Evolutionary conservation across 2,329 filamentous ascomycete species (phyloP), one percentile per base, ranked within the genome.

Genomic region (Pseudogymnoascus sp.): DNA sequence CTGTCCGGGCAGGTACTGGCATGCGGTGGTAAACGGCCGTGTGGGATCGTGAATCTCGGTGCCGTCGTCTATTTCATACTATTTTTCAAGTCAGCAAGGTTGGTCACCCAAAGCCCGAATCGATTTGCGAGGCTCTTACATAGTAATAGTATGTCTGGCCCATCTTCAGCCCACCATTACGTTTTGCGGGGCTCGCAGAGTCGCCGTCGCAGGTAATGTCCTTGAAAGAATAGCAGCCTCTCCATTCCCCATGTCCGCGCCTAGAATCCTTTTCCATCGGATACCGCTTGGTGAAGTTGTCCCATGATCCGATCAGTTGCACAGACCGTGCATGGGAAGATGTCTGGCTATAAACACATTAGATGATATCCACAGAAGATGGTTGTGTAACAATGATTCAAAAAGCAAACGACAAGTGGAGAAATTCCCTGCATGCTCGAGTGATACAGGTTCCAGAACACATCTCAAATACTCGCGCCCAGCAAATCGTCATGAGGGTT

Each of bases 101-200:
- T 56, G 26, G 33, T 56, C 33, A 19, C 46, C 46, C 31, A 59
- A 56, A 50, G 33, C 29, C 61, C 17, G 62, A 21, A 44, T 53
- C 40, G 42, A 64, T 37, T 31, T 19, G 66, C 61, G 61, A 60
- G 46, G 11, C 23, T 60, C 59, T 60, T 79, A 96, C 91, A 77
- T 95, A 97, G 80, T 96, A 97, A 83, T 93, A 97, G 76, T 97
- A 97, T 15, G 88, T 95, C 65, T 89, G 86, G 50, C 93, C 93
- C 90, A 96, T 96, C 75, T 89, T 95, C 67, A 97, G 82, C 61
- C 89, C 93, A 64, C 92, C 92, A 68, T 84, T 84, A 70, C 91
- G 84, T 69, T 84, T 85, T 23, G 75, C 75, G 61, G 77, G 80
- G 68, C 78, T 75, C 59, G 79, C 75, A 50, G 77, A 72, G 59